These are phyloP conservation scores for Epicoccum nigrum DNA, from an alignment of 2,329 filamentous ascomycete species.

Conservation along the genomic window DNA sequence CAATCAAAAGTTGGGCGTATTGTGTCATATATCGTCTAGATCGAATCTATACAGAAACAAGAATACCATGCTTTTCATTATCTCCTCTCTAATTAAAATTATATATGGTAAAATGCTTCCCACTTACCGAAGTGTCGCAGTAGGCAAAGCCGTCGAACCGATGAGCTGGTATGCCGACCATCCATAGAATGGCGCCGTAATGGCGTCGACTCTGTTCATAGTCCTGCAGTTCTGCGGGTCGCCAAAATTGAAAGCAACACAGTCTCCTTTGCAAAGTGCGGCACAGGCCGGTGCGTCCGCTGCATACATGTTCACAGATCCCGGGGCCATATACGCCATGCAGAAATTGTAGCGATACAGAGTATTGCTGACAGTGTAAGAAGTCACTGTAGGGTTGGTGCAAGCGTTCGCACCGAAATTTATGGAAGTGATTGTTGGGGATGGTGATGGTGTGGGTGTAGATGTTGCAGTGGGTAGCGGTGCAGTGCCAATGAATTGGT, in stretches of 20 bases:
- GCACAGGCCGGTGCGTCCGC: background rate
- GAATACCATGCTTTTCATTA: too few species aligned
- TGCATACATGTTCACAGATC: background rate
- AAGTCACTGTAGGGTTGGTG: background rate
- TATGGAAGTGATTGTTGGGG: background rate
- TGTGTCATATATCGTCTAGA: too few species aligned
- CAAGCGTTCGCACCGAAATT: background rate
- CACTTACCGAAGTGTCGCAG: background rate
- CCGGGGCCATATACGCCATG: background rate
- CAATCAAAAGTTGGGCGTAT: too few species aligned
- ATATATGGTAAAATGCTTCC: too few species aligned
- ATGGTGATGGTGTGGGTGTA: background rate
- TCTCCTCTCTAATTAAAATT: too few species aligned
- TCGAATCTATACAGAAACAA: too few species aligned
- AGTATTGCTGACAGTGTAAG: background rate
- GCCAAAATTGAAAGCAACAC: background rate
- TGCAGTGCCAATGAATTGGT: conserved; percentile 1
- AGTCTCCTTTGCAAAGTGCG: background rate
- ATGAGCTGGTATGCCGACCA: conserved; percentile 2
- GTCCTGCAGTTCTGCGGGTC: conserved; percentile 3
- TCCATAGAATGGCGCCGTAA: background rate
- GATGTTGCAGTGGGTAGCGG: background rate
- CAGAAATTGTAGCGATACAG: background rate
- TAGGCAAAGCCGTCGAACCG: background rate
- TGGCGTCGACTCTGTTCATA: background rate